Base-by-base conservation (phyloP, 495 filamentous ascomycete genomes). In the Tuber magnatum region DNA sequence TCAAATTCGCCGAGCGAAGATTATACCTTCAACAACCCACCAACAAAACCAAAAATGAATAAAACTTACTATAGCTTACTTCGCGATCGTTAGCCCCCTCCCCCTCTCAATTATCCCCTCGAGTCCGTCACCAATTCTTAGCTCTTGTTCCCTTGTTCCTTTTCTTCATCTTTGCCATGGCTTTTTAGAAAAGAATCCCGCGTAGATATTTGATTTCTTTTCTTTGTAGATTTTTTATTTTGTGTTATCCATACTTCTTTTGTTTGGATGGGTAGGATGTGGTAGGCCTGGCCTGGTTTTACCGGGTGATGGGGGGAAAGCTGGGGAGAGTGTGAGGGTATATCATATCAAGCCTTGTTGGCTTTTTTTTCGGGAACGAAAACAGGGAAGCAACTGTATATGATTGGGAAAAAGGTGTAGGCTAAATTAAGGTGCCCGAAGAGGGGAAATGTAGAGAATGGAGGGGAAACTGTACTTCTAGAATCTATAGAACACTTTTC, bases 1-100 rank as follows among this genome's bases (percentile, higher is more conserved):
- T 99, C 71, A 99, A 99, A 84, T 87, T 91, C 44, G 80, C 90
- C 2, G 95, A 99, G 85, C 88, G 95, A 35, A 79, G 76, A 79
- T 28, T 79, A 46, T 79, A 79, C 56, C 76, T 79, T n/a, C 44
- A 70, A 39, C 46, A 76, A 3, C 77, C 77, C 38, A 44, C 70
- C 28, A 79, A 71, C 18, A 79, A 79, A 68, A 32, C 77, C 14
- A 79, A 79, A 77, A 79, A 42, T 68, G 77, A 79, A 32, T 79
- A 79, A 71, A 46, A 28, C 32, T 35, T 65, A 18, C 14, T 14
- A 18, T 28, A 65, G 28, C 56, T 65, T 28, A 35, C 56, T 35
- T 65, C 28, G 32, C 28, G 12, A 65, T 32, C 32, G 14, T 65
- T 65, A 65, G 3, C 56, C 56, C 12, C n/a, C n/a, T 10, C 56